Percentiles rank a stretch among this genome's conserved stretches.
phyloP scores from a whole-genome alignment of 1,284 basidiomycete genomes.

The Singerocomus inundabilis region DNA sequence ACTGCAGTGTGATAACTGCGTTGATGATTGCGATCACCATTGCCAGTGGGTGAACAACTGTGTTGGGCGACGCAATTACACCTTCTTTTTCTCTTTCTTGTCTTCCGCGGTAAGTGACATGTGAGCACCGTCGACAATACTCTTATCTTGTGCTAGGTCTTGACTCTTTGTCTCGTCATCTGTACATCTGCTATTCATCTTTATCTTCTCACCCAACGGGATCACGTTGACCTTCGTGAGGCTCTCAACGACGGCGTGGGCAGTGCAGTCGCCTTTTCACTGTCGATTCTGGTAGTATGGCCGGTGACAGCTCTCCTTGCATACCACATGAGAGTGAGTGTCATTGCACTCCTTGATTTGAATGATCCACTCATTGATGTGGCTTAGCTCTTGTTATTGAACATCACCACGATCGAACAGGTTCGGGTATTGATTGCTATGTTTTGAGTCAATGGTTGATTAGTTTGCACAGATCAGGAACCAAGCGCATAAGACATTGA shows the following conservation, averaged over 20 bases:
- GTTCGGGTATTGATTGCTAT: slow-evolving; percentile 42
- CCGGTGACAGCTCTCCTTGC: slow-evolving; percentile 74
- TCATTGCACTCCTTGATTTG: neutral
- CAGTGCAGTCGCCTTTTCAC: slow-evolving; percentile 73
- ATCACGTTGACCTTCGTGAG: slow-evolving; percentile 51
- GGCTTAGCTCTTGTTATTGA: slow-evolving; percentile 70
- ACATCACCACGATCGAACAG: slow-evolving; percentile 93
- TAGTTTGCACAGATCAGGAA: slow-evolving; percentile 58
- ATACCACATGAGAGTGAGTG: slow-evolving; percentile 82
- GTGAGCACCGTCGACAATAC: slow-evolving; percentile 2
- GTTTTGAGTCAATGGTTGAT: slow-evolving; percentile 13
- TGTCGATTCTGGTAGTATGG: slow-evolving; percentile 73
- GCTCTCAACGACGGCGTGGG: slow-evolving; percentile 66
- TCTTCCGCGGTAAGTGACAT: slow-evolving; percentile 59
- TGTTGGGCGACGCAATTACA: slow-evolving; percentile 89
- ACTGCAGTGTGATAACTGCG: slow-evolving; percentile 86
- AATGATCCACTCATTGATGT: slow-evolving; percentile 3
- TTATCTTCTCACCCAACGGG: slow-evolving; percentile 58
- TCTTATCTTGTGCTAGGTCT: slow-evolving; percentile 44
- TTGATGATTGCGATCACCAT: slow-evolving; percentile 88
- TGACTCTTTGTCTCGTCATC: slow-evolving; percentile 72
- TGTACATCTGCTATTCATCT: slow-evolving; percentile 82
- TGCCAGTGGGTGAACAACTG: slow-evolving; percentile 97
- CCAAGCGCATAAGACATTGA: slow-evolving; percentile 70
- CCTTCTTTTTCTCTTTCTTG: slow-evolving; percentile 82